Percentiles rank a stretch among this genome's conserved stretches.
phyloP scores from a whole-genome alignment of 306 rosid genomes.

The Oxytropis ochrocephala region DNA sequence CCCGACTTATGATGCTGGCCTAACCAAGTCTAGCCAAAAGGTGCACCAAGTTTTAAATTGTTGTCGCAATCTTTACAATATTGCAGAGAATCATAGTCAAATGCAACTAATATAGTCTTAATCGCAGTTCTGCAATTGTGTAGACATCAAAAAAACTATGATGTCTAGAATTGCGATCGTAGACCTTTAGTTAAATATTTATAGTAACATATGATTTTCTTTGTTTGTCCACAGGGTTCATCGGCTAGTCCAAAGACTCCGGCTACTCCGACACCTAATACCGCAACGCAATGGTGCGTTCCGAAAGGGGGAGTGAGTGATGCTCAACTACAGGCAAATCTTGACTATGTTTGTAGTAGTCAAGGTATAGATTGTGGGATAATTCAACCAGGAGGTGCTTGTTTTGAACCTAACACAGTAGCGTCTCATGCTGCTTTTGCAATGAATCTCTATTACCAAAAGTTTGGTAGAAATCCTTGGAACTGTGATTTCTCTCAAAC shows the following conservation, averaged over 20 bases:
- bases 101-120: too few species aligned
- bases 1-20: conserved; percentile 61
- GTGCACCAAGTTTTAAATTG: conserved; percentile 21
- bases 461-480: conserved; percentile 40
- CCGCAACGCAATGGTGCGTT: conserved; percentile 57
- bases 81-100: too few species aligned
- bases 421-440: conserved; percentile 79
- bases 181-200: too few species aligned
- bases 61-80: too few species aligned
- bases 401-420: conserved; percentile 68
- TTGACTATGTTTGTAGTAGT: conserved; percentile 60
- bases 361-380: conserved; percentile 58
- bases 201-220: too few species aligned
- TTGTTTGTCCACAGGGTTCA: conserved; percentile 23
- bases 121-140: too few species aligned
- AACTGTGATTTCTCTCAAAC: conserved; percentile 92
- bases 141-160: too few species aligned
- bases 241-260: conserved; percentile 35
- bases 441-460: conserved; percentile 86
- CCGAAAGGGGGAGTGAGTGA: conserved; percentile 54
- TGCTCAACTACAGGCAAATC: conserved; percentile 55
- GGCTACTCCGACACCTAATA: conserved; percentile 36
- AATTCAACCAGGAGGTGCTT: conserved; percentile 74
- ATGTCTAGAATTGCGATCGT: too few species aligned
- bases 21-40: conserved; percentile 58